Percentiles rank a stretch among this genome's conserved stretches.
phyloP scores from a whole-genome alignment of 202 grass and related monocot species.

The Eragrostis tef region DNA sequence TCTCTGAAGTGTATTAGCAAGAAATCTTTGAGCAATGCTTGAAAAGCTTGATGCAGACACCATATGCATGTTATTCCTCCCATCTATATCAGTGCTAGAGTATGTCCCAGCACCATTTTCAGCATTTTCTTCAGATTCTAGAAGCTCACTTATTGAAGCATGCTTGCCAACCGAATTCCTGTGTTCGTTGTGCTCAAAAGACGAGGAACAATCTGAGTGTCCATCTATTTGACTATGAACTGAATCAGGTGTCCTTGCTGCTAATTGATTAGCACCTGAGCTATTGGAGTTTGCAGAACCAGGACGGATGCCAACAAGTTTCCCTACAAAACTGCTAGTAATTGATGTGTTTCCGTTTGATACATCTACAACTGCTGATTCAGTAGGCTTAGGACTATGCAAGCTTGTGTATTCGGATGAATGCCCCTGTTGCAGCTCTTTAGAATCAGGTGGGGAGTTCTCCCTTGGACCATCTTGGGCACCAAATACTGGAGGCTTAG shows the following conservation, averaged over 20 bases:
- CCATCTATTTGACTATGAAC: constrained; percentile 46
- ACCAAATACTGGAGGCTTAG: constrained; percentile 84
- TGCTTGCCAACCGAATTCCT: constrained; percentile 54
- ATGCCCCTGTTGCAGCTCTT: constrained; percentile 25
- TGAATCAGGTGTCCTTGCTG: constrained; percentile 36
- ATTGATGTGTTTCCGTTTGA: constrained; percentile 56
- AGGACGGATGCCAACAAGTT: constrained; percentile 47
- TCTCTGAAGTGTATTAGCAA: constrained; percentile 90
- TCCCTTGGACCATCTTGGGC: constrained; percentile 55
- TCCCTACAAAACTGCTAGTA: constrained; percentile 46
- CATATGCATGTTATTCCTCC: constrained; percentile 47
- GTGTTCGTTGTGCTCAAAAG: constrained; percentile 46
- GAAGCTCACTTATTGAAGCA: constrained; percentile 55
- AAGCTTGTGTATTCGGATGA: constrained; percentile 41
- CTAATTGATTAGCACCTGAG: constrained; percentile 48
- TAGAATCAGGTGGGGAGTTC: constrained; percentile 49
- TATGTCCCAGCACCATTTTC: constrained; percentile 41
- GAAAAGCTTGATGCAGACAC: constrained; percentile 82
- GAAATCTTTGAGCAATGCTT: constrained; percentile 91
- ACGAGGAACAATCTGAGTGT: constrained; percentile 47
- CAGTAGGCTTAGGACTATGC: constrained; percentile 40
- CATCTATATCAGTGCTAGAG: constrained; percentile 39
- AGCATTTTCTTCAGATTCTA: constrained; percentile 53
- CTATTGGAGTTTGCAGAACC: constrained; percentile 45
- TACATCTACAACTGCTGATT: constrained; percentile 39